Percentiles rank a stretch among this genome's conserved stretches.
Evolutionary conservation across 179 eudicot genomes (phyloP).

Genomic region (Spinacia oleracea): DNA sequence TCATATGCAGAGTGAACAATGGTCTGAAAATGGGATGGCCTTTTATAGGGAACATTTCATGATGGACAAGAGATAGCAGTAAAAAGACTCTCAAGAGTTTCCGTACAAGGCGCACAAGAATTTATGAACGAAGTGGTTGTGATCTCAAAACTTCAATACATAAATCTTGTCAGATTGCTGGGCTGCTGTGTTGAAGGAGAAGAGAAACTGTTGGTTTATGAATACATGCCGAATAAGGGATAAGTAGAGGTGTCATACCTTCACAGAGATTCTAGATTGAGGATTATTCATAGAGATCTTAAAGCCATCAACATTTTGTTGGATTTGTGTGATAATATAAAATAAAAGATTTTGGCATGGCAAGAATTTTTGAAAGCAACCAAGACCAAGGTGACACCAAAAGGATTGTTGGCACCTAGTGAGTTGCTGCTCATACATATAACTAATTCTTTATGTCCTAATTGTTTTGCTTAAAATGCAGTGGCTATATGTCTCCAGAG

Average conservation of each 20-base stretch:
- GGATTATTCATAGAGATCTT: no score
- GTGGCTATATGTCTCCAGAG: no score
- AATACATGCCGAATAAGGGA: no score
- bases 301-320: conserved; percentile 13
- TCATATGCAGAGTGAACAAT: neutral
- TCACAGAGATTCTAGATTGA: no score
- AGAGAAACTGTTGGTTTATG: no score
- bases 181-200: no score
- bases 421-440: neutral
- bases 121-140: conserved; percentile 20
- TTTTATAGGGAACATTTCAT: conserved; percentile 6
- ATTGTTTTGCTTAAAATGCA: conserved; percentile 41
- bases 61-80: conserved; percentile 18
- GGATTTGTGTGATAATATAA: neutral
- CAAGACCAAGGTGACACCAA: conserved; percentile 9
- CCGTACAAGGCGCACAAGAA: conserved; percentile 17
- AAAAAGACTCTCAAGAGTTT: conserved; percentile 18
- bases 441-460: no score
- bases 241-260: no score
- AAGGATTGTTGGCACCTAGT: conserved; percentile 29
- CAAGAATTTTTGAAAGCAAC: conserved; percentile 13
- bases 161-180: no score
- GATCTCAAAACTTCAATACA: conserved; percentile 22
- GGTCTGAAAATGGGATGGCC: neutral
- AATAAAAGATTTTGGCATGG: conserved; percentile 30